Conservation (phyloP, 225 moss, liverwort and hornwort genomes). For the Ulota crispa region DNA sequence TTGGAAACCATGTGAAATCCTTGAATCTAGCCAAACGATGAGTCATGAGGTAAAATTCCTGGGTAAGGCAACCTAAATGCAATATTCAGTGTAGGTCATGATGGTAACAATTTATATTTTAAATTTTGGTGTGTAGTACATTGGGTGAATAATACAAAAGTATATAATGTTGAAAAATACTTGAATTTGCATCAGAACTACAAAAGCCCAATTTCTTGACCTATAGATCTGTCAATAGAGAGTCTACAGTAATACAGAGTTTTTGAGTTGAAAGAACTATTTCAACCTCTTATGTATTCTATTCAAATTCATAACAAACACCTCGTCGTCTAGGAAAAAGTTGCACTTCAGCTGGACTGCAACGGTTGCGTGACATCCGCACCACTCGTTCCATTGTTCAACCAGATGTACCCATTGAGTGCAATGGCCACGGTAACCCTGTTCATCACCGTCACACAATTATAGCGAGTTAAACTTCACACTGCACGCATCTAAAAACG, state of each 20-base stretch:
- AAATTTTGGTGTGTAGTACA: neutral
- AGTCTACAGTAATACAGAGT: neutral
- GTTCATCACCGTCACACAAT: conserved; percentile 10
- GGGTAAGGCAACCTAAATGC: too few relatives aligned
- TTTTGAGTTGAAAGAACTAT: neutral
- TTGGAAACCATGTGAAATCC: too few relatives aligned
- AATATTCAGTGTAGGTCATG: too few relatives aligned
- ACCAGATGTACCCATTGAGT: conserved; percentile 66
- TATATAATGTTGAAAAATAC: neutral
- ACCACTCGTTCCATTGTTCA: conserved; percentile 42
- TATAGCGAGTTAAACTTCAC: neutral
- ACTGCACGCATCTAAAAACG: neutral
- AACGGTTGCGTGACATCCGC: conserved; percentile 41
- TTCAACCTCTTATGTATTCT: neutral
- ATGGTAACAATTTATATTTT: too few relatives aligned
- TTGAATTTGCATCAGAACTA: neutral
- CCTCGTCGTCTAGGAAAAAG: neutral
- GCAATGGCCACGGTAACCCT: conserved; percentile 69
- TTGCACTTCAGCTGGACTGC: conserved; percentile 19
- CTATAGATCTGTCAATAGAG: too few relatives aligned
- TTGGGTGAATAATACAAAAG: neutral
- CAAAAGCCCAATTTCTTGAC: neutral
- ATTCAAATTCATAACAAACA: neutral
- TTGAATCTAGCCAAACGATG: too few relatives aligned
- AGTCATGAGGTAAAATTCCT: too few relatives aligned